Percentiles rank a stretch among this genome's conserved stretches.
phyloP scores from a whole-genome alignment of 176 grass and related monocot genomes.

The Echinochloa phyllopogon region DNA sequence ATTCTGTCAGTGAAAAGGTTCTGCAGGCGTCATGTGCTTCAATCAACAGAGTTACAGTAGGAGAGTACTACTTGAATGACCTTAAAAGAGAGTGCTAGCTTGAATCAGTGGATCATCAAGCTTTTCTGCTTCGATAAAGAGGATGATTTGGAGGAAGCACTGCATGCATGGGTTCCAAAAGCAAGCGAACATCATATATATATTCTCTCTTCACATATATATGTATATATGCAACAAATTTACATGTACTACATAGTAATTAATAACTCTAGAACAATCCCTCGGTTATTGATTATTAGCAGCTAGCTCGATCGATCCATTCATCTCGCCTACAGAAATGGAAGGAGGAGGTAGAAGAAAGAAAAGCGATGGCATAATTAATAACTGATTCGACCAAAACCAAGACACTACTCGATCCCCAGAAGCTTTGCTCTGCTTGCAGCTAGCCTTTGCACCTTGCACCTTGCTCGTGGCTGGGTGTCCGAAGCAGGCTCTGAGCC shows the following conservation, averaged over 20 bases:
- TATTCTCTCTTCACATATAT: not conserved
- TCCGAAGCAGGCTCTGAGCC: not conserved
- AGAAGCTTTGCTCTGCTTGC: not conserved
- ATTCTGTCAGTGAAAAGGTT: not conserved
- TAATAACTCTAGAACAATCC: not conserved
- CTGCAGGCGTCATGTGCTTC: not conserved
- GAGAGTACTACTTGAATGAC: not conserved
- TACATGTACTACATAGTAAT: not conserved
- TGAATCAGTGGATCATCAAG: not conserved
- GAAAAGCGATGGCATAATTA: not conserved
- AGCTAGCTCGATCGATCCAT: not conserved
- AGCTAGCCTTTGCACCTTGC: not conserved
- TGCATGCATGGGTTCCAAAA: not conserved
- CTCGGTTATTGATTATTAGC: conserved; percentile 37
- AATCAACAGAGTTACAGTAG: not conserved
- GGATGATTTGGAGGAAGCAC: not conserved
- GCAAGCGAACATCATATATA: not conserved
- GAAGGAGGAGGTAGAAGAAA: not conserved
- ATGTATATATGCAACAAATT: conserved; percentile 11
- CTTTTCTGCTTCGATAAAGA: not conserved
- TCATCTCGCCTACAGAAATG: not conserved
- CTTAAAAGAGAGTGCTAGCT: not conserved
- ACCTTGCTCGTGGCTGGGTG: not conserved
- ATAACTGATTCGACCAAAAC: conserved; percentile 12
- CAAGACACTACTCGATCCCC: not conserved